These are phyloP conservation scores for Globisporangium lucens DNA, from an alignment of 352 stramenopile species.

Conservation along the genomic window DNA sequence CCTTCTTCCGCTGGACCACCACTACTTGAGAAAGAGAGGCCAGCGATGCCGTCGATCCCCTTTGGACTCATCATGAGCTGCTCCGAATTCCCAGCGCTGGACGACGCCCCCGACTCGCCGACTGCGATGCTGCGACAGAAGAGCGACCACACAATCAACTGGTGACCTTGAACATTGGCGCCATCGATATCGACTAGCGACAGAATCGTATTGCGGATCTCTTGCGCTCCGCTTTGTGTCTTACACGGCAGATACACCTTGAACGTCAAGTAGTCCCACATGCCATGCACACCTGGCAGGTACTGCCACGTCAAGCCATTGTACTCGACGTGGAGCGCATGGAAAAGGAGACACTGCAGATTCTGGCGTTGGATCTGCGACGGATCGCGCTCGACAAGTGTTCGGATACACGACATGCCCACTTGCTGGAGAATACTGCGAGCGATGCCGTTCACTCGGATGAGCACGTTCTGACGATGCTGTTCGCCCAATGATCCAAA, in stretches of 20 bases:
- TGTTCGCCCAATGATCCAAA: conserved; percentile 24
- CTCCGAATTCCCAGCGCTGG: conserved; percentile 17
- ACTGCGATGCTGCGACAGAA: conserved; percentile 80
- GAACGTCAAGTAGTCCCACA: conserved; percentile 67
- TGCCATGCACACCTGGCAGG: conserved; percentile 57
- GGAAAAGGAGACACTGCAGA: conserved; percentile 72
- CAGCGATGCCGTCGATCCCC: conserved; percentile 28
- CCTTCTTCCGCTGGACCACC: conserved; percentile 3
- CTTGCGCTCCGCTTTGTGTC: conserved; percentile 30
- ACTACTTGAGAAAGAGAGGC: conserved; percentile 10
- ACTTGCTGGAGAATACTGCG: conserved; percentile 72
- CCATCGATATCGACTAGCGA: conserved; percentile 70
- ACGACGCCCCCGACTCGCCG: conserved; percentile 57
- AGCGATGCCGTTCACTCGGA: conserved; percentile 51
- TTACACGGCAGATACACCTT: conserved; percentile 24
- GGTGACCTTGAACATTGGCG: conserved; percentile 33
- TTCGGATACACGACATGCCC: conserved; percentile 70
- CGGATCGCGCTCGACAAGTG: conserved; percentile 74
- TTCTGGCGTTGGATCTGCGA: conserved; percentile 54
- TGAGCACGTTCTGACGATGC: conserved; percentile 32
- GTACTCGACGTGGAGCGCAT: conserved; percentile 70
- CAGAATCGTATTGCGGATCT: conserved; percentile 56
- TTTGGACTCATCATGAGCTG: conserved; percentile 77
- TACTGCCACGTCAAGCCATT: conserved; percentile 60
- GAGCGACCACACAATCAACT: conserved; percentile 71